A percentile compares a stretch with the other conserved stretches of the same genome.
These are phyloP conservation scores for Penicillium nucicola DNA, from an alignment of 495 filamentous ascomycete species.

Conservation along the genomic window DNA sequence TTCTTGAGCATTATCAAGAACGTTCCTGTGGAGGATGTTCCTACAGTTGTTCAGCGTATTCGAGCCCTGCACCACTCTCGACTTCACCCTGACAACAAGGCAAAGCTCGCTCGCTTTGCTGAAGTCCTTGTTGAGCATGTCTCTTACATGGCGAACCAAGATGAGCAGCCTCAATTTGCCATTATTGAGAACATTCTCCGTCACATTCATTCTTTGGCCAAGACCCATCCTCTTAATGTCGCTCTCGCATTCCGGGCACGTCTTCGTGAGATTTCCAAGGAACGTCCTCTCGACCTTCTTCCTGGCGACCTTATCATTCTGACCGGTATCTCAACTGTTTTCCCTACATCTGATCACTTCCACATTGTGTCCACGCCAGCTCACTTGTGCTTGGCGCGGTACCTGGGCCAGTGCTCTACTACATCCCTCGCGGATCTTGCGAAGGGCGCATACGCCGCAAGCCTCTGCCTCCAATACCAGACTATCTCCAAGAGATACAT, in stretches of 20 bases:
- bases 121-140: slow-evolving; percentile 76
- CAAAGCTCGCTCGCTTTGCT: slow-evolving; percentile 71
- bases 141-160: slow-evolving; percentile 57
- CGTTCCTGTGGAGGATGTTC: slow-evolving; percentile 60
- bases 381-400: slow-evolving; percentile 73
- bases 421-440: slow-evolving; percentile 59
- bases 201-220: slow-evolving; percentile 83
- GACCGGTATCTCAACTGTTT: slow-evolving; percentile 78
- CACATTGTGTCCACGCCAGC: slow-evolving; percentile 90
- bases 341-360: slow-evolving; percentile 95
- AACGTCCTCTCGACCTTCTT: slow-evolving; percentile 57
- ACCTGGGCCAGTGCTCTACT: slow-evolving; percentile 73
- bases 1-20: slow-evolving; percentile 62
- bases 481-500: slow-evolving; percentile 76
- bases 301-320: slow-evolving; percentile 77
- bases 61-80: slow-evolving; percentile 88
- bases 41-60: slow-evolving; percentile 82
- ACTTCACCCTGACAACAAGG: slow-evolving; percentile 77
- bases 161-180: slow-evolving; percentile 50
- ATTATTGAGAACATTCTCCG: slow-evolving; percentile 66
- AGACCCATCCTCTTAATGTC: slow-evolving; percentile 73
- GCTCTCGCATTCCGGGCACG: slow-evolving; percentile 71
- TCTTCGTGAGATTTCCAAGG: slow-evolving; percentile 60
- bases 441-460: slow-evolving; percentile 73
- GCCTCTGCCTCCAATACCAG: slow-evolving; percentile 78